These are phyloP conservation scores for Salvia rosmarinus DNA, from an alignment of 257 asterid species.

Conservation along the genomic window DNA sequence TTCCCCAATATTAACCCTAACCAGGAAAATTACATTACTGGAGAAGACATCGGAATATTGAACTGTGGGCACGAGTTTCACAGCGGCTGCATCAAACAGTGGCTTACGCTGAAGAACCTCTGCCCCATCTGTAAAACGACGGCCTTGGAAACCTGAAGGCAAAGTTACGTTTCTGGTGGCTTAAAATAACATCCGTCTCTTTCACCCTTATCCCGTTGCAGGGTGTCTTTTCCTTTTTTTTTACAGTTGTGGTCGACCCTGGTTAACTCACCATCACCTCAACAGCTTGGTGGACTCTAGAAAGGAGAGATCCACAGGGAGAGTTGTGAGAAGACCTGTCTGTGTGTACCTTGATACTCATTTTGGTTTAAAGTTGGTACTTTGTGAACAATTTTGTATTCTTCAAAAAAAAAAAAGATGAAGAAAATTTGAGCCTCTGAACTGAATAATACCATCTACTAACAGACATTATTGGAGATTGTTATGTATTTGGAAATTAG, in stretches of 20 bases:
- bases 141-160: conserved; percentile 53
- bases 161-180: neutral
- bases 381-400: conserved; percentile 34
- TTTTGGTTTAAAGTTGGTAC: conserved; percentile 17
- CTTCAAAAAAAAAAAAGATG: neutral
- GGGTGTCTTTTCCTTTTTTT: neutral
- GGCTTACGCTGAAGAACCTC: conserved; percentile 76
- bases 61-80: conserved; percentile 89
- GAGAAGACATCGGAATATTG: conserved; percentile 68
- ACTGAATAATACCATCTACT: conserved; percentile 12
- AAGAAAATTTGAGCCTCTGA: neutral
- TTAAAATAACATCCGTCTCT: neutral
- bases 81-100: conserved; percentile 72
- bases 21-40: conserved; percentile 70
- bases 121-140: conserved; percentile 89
- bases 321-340: conserved; percentile 26
- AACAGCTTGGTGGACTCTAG: conserved; percentile 19
- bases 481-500: neutral
- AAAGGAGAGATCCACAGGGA: conserved; percentile 28
- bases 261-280: conserved; percentile 22
- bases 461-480: conserved; percentile 19
- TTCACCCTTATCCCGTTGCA: neutral
- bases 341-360: conserved; percentile 22
- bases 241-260: conserved; percentile 19
- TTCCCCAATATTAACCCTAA: neutral